A percentile compares a stretch with the other conserved stretches of the same genome.
Conservation (phyloP, 352 stramenopile genomes). For the Pythium utonaiense region DNA sequence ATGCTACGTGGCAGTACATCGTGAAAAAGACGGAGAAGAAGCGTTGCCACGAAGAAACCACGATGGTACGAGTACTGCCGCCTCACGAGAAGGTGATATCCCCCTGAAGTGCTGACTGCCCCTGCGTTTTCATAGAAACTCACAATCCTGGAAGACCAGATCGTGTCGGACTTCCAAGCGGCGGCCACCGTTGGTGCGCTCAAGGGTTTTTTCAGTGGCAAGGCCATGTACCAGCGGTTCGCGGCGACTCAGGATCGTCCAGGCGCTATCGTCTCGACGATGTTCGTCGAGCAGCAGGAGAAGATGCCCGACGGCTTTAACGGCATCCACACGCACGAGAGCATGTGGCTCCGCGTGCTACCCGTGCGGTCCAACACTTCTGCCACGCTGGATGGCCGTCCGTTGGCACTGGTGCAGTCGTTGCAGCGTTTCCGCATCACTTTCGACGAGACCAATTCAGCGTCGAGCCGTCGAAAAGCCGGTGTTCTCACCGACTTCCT, state of each 20-base stretch:
- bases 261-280: slow-evolving; percentile 1
- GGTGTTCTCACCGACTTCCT: slow-evolving; percentile 15
- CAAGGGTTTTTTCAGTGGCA: slow-evolving; percentile 9
- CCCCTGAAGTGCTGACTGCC: no score
- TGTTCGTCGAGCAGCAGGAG: background rate
- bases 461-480: slow-evolving; percentile 5
- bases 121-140: slow-evolving; percentile 3
- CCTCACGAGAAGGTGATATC: background rate
- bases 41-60: background rate
- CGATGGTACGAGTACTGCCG: background rate
- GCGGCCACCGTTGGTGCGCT: background rate
- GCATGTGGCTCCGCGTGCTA: slow-evolving; percentile 2
- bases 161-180: slow-evolving; percentile 1
- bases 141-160: background rate
- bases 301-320: background rate
- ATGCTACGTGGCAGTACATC: slow-evolving; percentile 15
- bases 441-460: slow-evolving; percentile 6
- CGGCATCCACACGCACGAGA: slow-evolving; percentile 3
- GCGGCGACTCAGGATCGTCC: background rate
- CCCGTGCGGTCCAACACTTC: background rate
- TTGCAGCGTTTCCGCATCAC: slow-evolving; percentile 3
- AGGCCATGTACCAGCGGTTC: slow-evolving; percentile 5
- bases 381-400: background rate
- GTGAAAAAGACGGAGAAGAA: slow-evolving; percentile 2
- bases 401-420: slow-evolving; percentile 7